These are phyloP conservation scores for Nannochloropsis salina DNA, from an alignment of 108 stramenopile genomes.

Conservation along the genomic window DNA sequence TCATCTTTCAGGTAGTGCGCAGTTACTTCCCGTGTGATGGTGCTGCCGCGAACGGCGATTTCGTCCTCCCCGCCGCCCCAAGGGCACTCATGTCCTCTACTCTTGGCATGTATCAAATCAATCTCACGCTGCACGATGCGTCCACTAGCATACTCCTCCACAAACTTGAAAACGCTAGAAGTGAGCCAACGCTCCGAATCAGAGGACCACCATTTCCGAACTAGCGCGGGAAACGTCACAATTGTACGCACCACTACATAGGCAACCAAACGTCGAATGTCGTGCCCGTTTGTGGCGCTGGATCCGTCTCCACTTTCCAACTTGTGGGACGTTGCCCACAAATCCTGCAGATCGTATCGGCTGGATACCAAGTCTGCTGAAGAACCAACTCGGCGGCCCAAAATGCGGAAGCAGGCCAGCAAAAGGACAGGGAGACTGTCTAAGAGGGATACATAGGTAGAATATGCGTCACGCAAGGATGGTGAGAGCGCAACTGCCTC, in stretches of 20 bases:
- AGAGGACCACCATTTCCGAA: slow-evolving; percentile 44
- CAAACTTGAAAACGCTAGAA: slow-evolving; percentile 32
- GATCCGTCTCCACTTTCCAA: not conserved
- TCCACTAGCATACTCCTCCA: slow-evolving; percentile 24
- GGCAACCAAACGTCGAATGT: not conserved
- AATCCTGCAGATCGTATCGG: slow-evolving; percentile 5
- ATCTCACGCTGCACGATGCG: slow-evolving; percentile 6
- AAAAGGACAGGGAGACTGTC: not conserved
- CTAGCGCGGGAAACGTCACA: slow-evolving; percentile 40
- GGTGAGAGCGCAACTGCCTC: not conserved
- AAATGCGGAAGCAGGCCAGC: slow-evolving; percentile 15
- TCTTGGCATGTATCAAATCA: not conserved
- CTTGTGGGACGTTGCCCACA: not conserved
- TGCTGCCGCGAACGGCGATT: not conserved
- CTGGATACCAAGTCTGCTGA: not conserved
- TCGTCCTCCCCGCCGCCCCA: slow-evolving; percentile 8
- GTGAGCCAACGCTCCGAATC: slow-evolving; percentile 30
- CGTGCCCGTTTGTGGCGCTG: not conserved
- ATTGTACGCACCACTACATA: slow-evolving; percentile 28
- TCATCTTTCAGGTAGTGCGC: slow-evolving; percentile 46
- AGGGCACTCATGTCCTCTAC: not conserved
- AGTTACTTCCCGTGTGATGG: slow-evolving; percentile 26
- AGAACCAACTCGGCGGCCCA: not conserved
- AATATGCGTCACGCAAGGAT: not conserved
- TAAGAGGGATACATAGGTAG: not conserved